phyloP scores from a whole-genome alignment of 495 filamentous ascomycete species.

The Daldinia bambusicola region DNA sequence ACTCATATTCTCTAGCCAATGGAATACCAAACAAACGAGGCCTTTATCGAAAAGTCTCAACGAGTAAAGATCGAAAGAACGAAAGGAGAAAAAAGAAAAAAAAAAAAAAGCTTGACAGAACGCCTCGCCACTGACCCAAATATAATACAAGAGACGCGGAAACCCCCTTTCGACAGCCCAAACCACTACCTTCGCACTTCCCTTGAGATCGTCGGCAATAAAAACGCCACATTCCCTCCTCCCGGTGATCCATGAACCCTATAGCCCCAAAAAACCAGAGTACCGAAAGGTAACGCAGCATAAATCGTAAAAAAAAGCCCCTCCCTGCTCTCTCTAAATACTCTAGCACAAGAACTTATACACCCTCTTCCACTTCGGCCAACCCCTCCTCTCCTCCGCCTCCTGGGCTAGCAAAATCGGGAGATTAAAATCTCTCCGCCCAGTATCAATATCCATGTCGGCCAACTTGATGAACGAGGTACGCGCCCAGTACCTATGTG shows the following conservation, averaged over 20 bases:
- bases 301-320: background rate
- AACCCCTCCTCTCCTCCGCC: conserved; percentile 71
- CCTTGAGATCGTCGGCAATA: background rate
- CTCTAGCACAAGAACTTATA: conserved; percentile 65
- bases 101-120: background rate
- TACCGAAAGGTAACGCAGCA: background rate
- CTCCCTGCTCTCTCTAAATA: background rate
- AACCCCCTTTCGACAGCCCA: background rate
- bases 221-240: conserved; percentile 1
- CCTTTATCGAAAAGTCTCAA: background rate
- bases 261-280: background rate
- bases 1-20: background rate
- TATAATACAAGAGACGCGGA: background rate
- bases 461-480: conserved; percentile 71
- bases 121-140: background rate
- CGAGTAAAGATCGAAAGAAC: no score
- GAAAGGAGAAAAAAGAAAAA: background rate
- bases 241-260: background rate
- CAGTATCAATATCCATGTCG: conserved; percentile 89
- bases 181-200: background rate
- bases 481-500: conserved; percentile 79
- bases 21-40: background rate
- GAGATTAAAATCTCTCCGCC: conserved; percentile 87
- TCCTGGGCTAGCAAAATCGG: conserved; percentile 80
- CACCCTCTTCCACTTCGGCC: conserved; percentile 88